phyloP scores from a whole-genome alignment of 2,329 filamentous ascomycete genomes.

The Berkeleyomyces basicola region DNA sequence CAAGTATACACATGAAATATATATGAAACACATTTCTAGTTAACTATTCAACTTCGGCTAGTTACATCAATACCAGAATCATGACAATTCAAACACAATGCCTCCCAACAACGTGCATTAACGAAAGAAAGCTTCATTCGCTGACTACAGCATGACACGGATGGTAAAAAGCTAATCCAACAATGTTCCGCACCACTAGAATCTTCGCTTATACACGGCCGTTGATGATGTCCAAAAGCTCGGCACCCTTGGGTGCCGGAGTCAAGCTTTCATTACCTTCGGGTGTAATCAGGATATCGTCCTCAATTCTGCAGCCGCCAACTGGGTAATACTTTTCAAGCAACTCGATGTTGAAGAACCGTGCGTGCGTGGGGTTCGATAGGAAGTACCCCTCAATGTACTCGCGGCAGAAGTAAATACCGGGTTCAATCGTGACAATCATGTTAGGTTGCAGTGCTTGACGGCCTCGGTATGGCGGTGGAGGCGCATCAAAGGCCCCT shows the following conservation, averaged over 20 bases:
- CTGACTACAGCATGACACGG: too few species aligned
- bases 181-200: too few species aligned
- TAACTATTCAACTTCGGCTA: background rate
- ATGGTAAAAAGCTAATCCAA: too few species aligned
- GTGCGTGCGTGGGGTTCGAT: slow-evolving; percentile 37
- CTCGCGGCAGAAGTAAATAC: slow-evolving; percentile 59
- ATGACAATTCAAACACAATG: too few species aligned
- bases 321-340: slow-evolving; percentile 58
- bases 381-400: slow-evolving; percentile 57
- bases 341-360: slow-evolving; percentile 47
- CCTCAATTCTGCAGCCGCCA: slow-evolving; percentile 84
- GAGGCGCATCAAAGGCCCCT: slow-evolving; percentile 8
- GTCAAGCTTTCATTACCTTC: slow-evolving; percentile 73
- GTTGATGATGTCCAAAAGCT: slow-evolving; percentile 48
- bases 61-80: too few species aligned
- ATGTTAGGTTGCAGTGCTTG: slow-evolving; percentile 41
- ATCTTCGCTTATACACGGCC: slow-evolving; percentile 15
- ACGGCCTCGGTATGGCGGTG: slow-evolving; percentile 20
- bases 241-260: slow-evolving; percentile 56
- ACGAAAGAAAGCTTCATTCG: too few species aligned
- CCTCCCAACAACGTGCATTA: too few species aligned
- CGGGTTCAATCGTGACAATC: slow-evolving; percentile 67
- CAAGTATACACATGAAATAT: background rate
- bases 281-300: slow-evolving; percentile 68
- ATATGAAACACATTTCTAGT: background rate